phyloP scores from a whole-genome alignment of 345 rosid species.

The Arabidopsis arenosa region DNA sequence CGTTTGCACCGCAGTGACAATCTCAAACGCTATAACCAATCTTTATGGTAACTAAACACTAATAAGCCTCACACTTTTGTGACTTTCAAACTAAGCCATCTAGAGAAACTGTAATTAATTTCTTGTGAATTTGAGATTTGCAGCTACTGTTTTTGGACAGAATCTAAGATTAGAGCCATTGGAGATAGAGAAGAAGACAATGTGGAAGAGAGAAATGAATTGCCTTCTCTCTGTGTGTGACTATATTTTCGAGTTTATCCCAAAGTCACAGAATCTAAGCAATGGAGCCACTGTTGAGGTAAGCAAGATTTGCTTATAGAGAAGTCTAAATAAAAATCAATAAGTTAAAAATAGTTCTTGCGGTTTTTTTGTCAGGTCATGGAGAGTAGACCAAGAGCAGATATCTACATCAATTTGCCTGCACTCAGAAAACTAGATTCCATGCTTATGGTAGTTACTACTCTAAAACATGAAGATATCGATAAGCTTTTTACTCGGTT shows the following conservation, averaged over 20 bases:
- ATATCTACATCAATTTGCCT: constrained; percentile 82
- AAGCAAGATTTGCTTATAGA: background rate
- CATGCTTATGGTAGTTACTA: constrained; percentile 71
- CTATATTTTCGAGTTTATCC: constrained; percentile 68
- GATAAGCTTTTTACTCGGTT: background rate
- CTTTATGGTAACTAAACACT: constrained; percentile 65
- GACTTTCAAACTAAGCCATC: constrained; percentile 2
- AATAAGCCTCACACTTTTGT: background rate
- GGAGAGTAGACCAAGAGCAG: constrained; percentile 75
- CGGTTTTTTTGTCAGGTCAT: constrained; percentile 54
- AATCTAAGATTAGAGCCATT: constrained; percentile 81
- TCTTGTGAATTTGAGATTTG: background rate
- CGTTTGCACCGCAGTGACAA: constrained; percentile 80
- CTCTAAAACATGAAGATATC: background rate
- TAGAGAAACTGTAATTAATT: background rate
- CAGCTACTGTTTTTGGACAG: constrained; percentile 94
- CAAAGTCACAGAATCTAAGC: constrained; percentile 59
- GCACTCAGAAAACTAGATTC: constrained; percentile 88
- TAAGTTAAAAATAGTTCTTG: background rate
- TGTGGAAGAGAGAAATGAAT: constrained; percentile 96
- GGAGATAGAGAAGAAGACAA: constrained; percentile 69
- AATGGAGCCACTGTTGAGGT: constrained; percentile 77
- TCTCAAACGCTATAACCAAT: constrained; percentile 88
- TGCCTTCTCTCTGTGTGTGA: constrained; percentile 87
- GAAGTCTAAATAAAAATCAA: background rate